These are phyloP conservation scores for Hymenoscyphus fraxineus DNA, from an alignment of 2,329 filamentous ascomycete species.

Conservation along the genomic window DNA sequence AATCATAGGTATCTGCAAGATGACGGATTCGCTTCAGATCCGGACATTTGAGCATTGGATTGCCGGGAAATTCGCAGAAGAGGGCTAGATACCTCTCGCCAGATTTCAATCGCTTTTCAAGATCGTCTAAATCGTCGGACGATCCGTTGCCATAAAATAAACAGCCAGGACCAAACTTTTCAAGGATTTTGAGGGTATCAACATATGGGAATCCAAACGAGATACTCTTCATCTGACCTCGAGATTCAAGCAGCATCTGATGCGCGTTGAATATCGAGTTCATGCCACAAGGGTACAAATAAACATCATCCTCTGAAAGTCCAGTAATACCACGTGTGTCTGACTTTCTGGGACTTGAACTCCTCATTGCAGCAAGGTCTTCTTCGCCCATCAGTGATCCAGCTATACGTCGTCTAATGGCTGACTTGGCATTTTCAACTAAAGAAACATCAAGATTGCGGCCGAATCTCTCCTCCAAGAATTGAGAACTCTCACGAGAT, in stretches of 20 bases:
- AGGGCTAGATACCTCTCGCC: constrained; percentile 78
- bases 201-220: constrained; percentile 98
- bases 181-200: constrained; percentile 88
- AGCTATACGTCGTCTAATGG: constrained; percentile 82
- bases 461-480: constrained; percentile 91
- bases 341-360: constrained; percentile 42
- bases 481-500: constrained; percentile 65
- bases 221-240: constrained; percentile 69
- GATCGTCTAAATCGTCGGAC: constrained; percentile 73
- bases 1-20: constrained; percentile 79
- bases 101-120: constrained; percentile 65
- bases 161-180: constrained; percentile 91
- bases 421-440: constrained; percentile 76
- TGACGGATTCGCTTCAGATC: constrained; percentile 76
- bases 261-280: constrained; percentile 91
- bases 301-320: constrained; percentile 82
- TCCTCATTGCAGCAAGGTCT: constrained; percentile 57
- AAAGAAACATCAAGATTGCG: constrained; percentile 80
- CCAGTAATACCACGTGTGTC: constrained; percentile 56
- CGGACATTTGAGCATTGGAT: constrained; percentile 81
- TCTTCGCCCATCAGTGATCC: constrained; percentile 74
- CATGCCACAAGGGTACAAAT: constrained; percentile 87
- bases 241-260: constrained; percentile 62
- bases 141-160: constrained; percentile 83
- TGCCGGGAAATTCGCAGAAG: constrained; percentile 94